A percentile compares a stretch with the other conserved stretches of the same genome.
phyloP scores from a whole-genome alignment of 2,329 filamentous ascomycete genomes.

The Aspergillus udagawae region DNA sequence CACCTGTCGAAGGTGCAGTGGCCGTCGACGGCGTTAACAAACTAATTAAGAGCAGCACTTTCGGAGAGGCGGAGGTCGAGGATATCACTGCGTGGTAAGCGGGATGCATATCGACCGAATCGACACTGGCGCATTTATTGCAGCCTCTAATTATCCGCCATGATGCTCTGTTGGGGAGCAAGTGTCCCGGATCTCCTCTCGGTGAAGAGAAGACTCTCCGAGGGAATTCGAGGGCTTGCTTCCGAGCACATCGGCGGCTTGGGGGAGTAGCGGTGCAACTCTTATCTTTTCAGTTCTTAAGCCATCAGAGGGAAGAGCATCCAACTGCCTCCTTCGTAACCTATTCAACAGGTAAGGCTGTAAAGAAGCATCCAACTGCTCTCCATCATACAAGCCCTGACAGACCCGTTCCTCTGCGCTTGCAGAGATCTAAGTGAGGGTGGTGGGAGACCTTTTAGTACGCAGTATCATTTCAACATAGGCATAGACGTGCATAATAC shows the following conservation, averaged over 20 bases:
- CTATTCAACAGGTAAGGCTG: constrained; percentile 32
- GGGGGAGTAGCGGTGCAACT: constrained; percentile 31
- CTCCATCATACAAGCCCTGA: constrained; percentile 33
- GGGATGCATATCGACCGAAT: background rate
- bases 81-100: constrained; percentile 90
- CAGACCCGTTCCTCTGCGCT: constrained; percentile 3
- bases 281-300: constrained; percentile 29
- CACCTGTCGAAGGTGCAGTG: constrained; percentile 45
- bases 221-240: constrained; percentile 3
- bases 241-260: constrained; percentile 6
- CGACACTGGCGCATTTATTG: constrained; percentile 26
- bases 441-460: constrained; percentile 16
- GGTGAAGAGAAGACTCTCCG: constrained; percentile 15
- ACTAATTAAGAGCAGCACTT: constrained; percentile 81
- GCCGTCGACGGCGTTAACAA: constrained; percentile 55
- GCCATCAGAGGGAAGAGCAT: constrained; percentile 40
- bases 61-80: constrained; percentile 92
- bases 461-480: constrained; percentile 3
- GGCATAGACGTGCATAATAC: background rate
- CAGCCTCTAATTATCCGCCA: constrained; percentile 16
- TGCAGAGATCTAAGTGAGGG: constrained; percentile 7
- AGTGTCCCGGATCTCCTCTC: constrained; percentile 11
- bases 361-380: constrained; percentile 44
- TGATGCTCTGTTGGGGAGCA: constrained; percentile 8
- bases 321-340: constrained; percentile 38